Evolutionary conservation across 768 basidiomycete genomes (phyloP).

Genomic region (Megacollybia marginata): DNA sequence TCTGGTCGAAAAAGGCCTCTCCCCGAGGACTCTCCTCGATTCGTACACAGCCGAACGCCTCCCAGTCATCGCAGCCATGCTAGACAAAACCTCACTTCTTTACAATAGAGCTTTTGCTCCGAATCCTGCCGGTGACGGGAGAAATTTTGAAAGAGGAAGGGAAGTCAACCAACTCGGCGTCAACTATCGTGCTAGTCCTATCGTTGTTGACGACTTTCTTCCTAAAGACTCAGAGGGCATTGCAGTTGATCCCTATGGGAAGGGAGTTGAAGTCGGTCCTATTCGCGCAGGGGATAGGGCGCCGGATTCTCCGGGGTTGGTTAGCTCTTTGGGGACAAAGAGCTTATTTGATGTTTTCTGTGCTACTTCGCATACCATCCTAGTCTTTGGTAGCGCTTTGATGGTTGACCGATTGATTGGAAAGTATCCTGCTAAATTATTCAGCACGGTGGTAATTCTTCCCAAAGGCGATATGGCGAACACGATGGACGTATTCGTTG

Average conservation of each 20-base stretch:
- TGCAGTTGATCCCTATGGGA: slow-evolving; percentile 9
- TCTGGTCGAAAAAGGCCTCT: slow-evolving; percentile 28
- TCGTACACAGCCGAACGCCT: slow-evolving; percentile 37
- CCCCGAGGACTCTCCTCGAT: slow-evolving; percentile 27
- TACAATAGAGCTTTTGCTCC: slow-evolving; percentile 14
- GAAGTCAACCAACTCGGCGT: slow-evolving; percentile 31
- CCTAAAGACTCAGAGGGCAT: slow-evolving; percentile 2
- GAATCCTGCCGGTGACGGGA: neutral
- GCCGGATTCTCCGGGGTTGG: slow-evolving; percentile 24
- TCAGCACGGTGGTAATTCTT: neutral
- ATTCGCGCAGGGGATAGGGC: slow-evolving; percentile 27
- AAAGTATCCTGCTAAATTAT: neutral
- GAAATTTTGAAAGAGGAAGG: slow-evolving; percentile 6
- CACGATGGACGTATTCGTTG: slow-evolving; percentile 8
- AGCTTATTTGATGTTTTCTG: slow-evolving; percentile 21
- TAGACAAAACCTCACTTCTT: slow-evolving; percentile 27
- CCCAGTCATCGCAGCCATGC: slow-evolving; percentile 38
- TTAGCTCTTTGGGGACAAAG: neutral
- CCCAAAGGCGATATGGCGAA: neutral
- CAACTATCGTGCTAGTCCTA: slow-evolving; percentile 36
- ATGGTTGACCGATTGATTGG: neutral
- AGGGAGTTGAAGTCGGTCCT: slow-evolving; percentile 4
- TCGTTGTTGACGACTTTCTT: slow-evolving; percentile 26
- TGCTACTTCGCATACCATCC: slow-evolving; percentile 17
- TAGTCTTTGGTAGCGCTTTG: slow-evolving; percentile 18